Conservation (phyloP, 2,329 filamentous ascomycete genomes). For the Cladorrhinum sp. region DNA sequence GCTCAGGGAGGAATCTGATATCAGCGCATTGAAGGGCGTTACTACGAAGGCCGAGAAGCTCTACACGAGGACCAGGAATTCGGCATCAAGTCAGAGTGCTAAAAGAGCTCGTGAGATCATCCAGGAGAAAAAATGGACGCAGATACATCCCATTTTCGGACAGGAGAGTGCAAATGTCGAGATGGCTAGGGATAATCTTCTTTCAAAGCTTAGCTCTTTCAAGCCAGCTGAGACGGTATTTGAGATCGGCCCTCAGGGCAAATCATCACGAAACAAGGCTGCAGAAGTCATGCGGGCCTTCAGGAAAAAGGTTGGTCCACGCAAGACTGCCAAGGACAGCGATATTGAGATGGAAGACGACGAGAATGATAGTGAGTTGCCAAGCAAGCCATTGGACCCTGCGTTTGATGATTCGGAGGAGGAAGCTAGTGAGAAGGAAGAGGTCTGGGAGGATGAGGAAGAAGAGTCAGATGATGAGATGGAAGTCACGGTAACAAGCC, state of each 20-base stretch:
- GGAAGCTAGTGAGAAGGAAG: slow-evolving; percentile 32
- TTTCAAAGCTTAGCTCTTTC: slow-evolving; percentile 84
- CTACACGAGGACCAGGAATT: slow-evolving; percentile 84
- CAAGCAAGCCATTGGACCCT: slow-evolving; percentile 34
- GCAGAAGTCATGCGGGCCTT: slow-evolving; percentile 74
- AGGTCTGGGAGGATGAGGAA: slow-evolving; percentile 35
- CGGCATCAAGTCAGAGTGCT: slow-evolving; percentile 85
- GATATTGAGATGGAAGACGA: slow-evolving; percentile 30
- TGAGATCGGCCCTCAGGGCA: slow-evolving; percentile 72
- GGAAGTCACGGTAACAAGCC: slow-evolving; percentile 68
- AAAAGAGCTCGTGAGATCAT: slow-evolving; percentile 80
- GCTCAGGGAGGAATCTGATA: slow-evolving; percentile 70
- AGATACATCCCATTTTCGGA: slow-evolving; percentile 78
- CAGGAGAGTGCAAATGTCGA: slow-evolving; percentile 64
- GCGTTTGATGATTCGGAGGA: slow-evolving; percentile 43
- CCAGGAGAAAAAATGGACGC: slow-evolving; percentile 64
- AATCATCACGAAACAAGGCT: slow-evolving; percentile 59
- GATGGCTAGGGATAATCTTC: slow-evolving; percentile 76
- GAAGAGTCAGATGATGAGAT: slow-evolving; percentile 61
- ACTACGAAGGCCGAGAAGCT: slow-evolving; percentile 87
- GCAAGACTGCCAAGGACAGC: slow-evolving; percentile 39
- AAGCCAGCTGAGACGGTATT: slow-evolving; percentile 94
- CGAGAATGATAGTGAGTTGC: slow-evolving; percentile 19
- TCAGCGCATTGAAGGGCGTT: slow-evolving; percentile 68
- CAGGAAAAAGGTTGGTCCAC: slow-evolving; percentile 65